phyloP scores from a whole-genome alignment of 352 stramenopile species.

The Phytophthora foliorum region DNA sequence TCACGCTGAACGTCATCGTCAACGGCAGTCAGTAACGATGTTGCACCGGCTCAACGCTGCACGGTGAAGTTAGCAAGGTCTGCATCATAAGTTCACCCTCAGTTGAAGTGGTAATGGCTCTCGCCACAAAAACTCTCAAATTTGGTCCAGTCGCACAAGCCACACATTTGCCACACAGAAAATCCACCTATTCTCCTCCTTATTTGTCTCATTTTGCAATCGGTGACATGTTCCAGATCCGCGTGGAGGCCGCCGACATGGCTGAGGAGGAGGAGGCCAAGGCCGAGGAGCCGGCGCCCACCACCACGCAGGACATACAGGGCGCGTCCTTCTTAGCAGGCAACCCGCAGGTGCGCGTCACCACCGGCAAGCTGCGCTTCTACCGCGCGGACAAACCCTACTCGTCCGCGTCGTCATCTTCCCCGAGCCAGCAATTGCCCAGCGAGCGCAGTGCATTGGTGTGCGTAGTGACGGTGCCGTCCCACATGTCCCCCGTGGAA shows the following conservation, averaged over 20 bases:
- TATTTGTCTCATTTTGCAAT: conserved; percentile 6
- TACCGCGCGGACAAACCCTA: conserved; percentile 80
- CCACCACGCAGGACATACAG: conserved; percentile 30
- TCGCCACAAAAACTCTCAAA: not conserved
- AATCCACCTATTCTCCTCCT: not conserved
- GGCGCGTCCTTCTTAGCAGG: conserved; percentile 73
- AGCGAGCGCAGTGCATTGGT: conserved; percentile 80
- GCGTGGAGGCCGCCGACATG: conserved; percentile 66
- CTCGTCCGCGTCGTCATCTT: conserved; percentile 11
- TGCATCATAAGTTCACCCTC: too few species aligned
- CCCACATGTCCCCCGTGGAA: conserved; percentile 88
- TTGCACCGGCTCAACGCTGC: too few species aligned
- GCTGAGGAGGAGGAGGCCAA: conserved; percentile 53
- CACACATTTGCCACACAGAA: conserved; percentile 1
- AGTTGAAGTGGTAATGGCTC: conserved; percentile 1
- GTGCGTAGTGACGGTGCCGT: conserved; percentile 85
- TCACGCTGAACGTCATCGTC: too few species aligned
- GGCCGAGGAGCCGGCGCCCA: conserved; percentile 35
- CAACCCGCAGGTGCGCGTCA: conserved; percentile 83
- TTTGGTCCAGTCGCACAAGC: conserved; percentile 8
- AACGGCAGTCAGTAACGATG: too few species aligned
- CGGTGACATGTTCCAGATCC: conserved; percentile 88
- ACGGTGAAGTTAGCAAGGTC: too few species aligned
- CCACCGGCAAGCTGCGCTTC: conserved; percentile 84
- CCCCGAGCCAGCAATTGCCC: conserved; percentile 53